A percentile compares a stretch with the other conserved stretches of the same genome.
Conservation (phyloP, 2,329 filamentous ascomycete species). For the Seiridium unicorne region DNA sequence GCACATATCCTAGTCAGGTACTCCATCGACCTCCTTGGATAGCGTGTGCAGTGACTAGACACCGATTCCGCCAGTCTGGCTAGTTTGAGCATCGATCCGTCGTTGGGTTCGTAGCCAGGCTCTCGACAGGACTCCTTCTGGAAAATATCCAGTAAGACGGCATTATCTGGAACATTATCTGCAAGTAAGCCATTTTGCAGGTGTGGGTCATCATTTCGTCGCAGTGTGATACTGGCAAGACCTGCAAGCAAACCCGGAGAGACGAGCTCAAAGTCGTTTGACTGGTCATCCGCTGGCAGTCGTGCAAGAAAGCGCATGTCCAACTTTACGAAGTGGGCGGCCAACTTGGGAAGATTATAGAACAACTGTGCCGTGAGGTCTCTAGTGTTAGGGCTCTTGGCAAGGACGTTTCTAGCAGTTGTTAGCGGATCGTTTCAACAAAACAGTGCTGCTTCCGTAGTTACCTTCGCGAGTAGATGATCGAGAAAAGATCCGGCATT, state of each 20-base stretch:
- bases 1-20: constrained; percentile 34
- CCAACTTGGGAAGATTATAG: constrained; percentile 44
- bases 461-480: constrained; percentile 36
- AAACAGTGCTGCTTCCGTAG: background rate
- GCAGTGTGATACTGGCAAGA: constrained; percentile 34
- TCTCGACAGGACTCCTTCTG: constrained; percentile 19
- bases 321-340: constrained; percentile 50
- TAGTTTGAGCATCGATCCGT: constrained; percentile 41
- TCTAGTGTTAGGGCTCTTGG: constrained; percentile 25
- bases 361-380: constrained; percentile 29
- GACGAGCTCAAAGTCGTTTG: constrained; percentile 34
- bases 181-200: constrained; percentile 28
- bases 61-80: constrained; percentile 40
- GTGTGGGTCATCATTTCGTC: constrained; percentile 27
- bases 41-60: constrained; percentile 37
- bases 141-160: constrained; percentile 43
- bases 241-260: constrained; percentile 45
- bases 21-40: constrained; percentile 45
- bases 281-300: constrained; percentile 19
- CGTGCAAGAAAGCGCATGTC: constrained; percentile 39
- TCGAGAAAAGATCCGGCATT: constrained; percentile 50
- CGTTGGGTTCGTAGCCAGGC: constrained; percentile 19
- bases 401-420: constrained; percentile 11
- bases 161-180: constrained; percentile 28
- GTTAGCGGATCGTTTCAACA: background rate